Conservation (phyloP, 257 asterid genomes). For the Coffea canephora region DNA sequence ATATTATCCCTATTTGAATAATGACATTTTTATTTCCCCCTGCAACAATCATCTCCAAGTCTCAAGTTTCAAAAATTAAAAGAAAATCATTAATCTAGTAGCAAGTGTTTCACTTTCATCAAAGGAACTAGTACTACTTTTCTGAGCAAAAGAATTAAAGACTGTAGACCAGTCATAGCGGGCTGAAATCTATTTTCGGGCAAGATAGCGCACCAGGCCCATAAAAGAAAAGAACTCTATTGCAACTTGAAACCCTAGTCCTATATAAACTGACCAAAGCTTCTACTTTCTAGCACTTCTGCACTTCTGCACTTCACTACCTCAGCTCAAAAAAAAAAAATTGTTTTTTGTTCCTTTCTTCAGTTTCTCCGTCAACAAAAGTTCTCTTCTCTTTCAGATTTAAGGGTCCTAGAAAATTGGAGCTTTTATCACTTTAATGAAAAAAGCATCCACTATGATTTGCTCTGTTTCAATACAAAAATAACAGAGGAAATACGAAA, state of each 20-base stretch:
- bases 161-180: background rate
- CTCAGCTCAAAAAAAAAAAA: background rate
- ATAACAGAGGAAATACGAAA: slow-evolving; percentile 33
- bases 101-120: no score
- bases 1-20: no score
- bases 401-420: background rate
- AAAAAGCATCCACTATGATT: slow-evolving; percentile 42
- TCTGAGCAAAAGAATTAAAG: background rate
- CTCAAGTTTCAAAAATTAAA: no score
- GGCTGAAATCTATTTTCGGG: background rate
- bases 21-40: no score
- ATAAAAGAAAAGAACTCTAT: background rate
- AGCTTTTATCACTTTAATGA: no score
- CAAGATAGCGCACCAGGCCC: background rate
- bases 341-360: background rate
- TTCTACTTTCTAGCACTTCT: no score
- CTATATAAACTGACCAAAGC: background rate
- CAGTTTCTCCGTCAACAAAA: background rate
- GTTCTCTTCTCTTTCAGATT: background rate
- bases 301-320: no score
- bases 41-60: no score
- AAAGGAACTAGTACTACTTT: background rate
- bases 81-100: no score
- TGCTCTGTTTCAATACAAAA: slow-evolving; percentile 28
- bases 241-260: background rate